Conservation (phyloP, 2,329 filamentous ascomycete species). For the Calonectria fujianensis region DNA sequence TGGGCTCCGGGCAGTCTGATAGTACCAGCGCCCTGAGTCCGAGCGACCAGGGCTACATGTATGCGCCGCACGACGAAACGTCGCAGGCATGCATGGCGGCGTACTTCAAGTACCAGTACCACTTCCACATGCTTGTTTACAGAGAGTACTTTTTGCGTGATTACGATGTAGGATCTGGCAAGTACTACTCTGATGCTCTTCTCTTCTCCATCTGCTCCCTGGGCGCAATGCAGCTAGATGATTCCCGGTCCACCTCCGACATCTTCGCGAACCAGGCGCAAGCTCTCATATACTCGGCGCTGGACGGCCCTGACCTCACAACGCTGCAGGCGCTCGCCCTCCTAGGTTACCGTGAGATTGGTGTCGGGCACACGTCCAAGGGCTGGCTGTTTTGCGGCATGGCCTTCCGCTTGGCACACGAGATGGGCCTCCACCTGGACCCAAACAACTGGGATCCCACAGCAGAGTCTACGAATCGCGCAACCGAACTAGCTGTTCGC, state of each 20-base stretch:
- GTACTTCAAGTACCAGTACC: conserved; percentile 69
- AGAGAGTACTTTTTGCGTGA: conserved; percentile 71
- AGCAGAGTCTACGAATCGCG: conserved; percentile 58
- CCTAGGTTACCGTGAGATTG: conserved; percentile 68
- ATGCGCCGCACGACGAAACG: conserved; percentile 66
- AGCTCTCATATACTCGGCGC: conserved; percentile 64
- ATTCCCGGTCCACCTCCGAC: conserved; percentile 62
- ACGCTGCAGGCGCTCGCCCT: conserved; percentile 67
- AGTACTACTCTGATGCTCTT: conserved; percentile 70
- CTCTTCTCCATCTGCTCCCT: conserved; percentile 69
- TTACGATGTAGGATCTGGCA: conserved; percentile 67
- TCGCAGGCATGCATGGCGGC: conserved; percentile 67
- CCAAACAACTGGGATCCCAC: conserved; percentile 69
- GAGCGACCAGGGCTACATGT: conserved; percentile 57
- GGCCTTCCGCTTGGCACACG: conserved; percentile 70
- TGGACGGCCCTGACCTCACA: conserved; percentile 69
- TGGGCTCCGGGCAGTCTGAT: conserved; percentile 32
- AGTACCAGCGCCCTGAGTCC: conserved; percentile 46
- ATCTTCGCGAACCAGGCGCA: conserved; percentile 67
- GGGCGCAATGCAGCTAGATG: conserved; percentile 68
- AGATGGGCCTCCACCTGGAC: conserved; percentile 72
- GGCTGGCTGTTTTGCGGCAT: conserved; percentile 72
- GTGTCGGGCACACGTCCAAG: conserved; percentile 67
- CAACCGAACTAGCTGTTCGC: conserved; percentile 47
- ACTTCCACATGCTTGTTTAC: conserved; percentile 70